Conservation (phyloP, 2,329 filamentous ascomycete species). For the Alternaria sp. region DNA sequence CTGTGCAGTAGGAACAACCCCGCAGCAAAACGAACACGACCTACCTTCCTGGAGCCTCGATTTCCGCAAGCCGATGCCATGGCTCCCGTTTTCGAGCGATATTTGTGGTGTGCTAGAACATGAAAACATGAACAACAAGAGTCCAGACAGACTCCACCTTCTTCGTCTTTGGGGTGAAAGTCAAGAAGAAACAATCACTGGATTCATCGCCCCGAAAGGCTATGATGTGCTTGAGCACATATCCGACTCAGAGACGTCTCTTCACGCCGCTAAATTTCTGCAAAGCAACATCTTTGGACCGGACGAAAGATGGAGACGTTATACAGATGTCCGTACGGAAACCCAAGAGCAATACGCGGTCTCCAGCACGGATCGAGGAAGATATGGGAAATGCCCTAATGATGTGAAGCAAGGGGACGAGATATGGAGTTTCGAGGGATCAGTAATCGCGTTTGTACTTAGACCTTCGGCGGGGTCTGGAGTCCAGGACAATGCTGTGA, state of each 20-base stretch:
- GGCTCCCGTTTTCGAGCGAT: neutral
- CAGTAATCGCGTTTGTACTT: neutral
- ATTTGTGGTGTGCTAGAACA: neutral
- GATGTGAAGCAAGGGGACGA: neutral
- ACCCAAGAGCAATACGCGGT: neutral
- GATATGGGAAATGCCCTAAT: neutral
- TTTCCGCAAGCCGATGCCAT: neutral
- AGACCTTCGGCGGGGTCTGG: neutral
- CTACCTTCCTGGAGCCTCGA: neutral
- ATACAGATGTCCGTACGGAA: neutral
- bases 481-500: neutral
- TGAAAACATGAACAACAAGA: neutral
- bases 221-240: neutral
- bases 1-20: neutral
- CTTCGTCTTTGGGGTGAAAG: neutral
- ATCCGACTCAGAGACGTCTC: neutral
- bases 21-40: neutral
- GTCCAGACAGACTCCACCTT: neutral
- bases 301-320: neutral
- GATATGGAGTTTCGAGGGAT: neutral
- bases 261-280: accelerated
- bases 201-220: neutral
- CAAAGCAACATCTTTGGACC: neutral
- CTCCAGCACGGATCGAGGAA: neutral
- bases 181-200: neutral